Evolutionary conservation across 306 rosid genomes (phyloP), one percentile per base, ranked within the genome.

Genomic region (Abrus precatorius): DNA sequence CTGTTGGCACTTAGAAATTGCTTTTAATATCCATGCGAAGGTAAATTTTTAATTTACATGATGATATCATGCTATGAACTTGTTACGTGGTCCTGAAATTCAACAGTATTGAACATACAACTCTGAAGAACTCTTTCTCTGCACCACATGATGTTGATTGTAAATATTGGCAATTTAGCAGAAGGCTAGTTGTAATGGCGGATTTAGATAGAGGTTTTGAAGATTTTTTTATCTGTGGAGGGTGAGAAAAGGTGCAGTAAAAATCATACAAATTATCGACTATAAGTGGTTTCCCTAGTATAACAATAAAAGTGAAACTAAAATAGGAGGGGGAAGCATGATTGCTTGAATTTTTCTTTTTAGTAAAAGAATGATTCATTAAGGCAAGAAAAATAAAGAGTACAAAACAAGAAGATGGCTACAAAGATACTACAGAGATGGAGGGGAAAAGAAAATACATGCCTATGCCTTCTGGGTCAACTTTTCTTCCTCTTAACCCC

Each of bases 391-490:
- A 30, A 27, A 69, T 20, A 20, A n/a, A 38, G 73, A 38, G 56
- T 80, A 48, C 9, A 52, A 61, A 60, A 28, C 55, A 80, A 61
- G 72, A 80, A 61, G 72, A 33, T 64, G 61, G 61, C 49, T 73
- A 64, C 80, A 7, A 43, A 30, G 32, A 6, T 45, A 53, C 43
- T 36, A n/a, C 20, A 12, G 38, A 4, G 48, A 28, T 59, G 27
- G 36, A 36, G n/a, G 30, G 56, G 50, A 40, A 45, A 49, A n/a
- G 55, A 75, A 75, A 66, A 47, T 45, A 45, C 1, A 34, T 59
- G 74, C 41, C 45, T 62, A 34, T 62, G 32, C 40, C 28, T 83
- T 69, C 44, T 55, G 62, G 56, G 47, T 78, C 9, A 52, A 6
- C 34, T 5, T 41, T 52, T 43, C 29, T 48, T 14, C 27, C 14